Conservation (phyloP, 2,329 filamentous ascomycete species). For the Pyrenophora graminea region DNA sequence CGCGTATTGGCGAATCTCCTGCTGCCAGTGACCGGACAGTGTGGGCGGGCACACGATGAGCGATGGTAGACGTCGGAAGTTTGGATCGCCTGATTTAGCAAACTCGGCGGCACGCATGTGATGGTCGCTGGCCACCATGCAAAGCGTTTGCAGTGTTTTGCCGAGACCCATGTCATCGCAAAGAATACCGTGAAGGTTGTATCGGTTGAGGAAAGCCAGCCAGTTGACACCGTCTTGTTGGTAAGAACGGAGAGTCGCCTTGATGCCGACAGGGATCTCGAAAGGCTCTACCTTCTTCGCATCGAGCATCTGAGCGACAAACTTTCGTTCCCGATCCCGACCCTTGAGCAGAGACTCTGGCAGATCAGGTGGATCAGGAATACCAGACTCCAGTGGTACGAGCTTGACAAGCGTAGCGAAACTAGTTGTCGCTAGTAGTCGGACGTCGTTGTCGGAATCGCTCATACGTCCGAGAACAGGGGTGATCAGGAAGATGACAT, state of each 20-base stretch:
- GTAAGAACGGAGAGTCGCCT: conserved; percentile 93
- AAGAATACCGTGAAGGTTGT: conserved; percentile 95
- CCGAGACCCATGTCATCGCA: conserved; percentile 99
- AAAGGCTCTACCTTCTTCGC: conserved; percentile 96
- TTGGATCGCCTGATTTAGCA: conserved; percentile 75
- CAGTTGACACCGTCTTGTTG: conserved; percentile 99
- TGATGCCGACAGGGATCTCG: conserved; percentile 92
- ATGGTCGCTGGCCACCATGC: conserved; percentile 97
- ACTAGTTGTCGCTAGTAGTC: conserved; percentile 91
- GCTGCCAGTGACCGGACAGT: conserved; percentile 96
- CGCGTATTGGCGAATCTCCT: conserved; percentile 93
- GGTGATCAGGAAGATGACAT: conserved; percentile 98
- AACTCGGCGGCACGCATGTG: conserved; percentile 91
- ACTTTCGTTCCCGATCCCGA: conserved; percentile 90
- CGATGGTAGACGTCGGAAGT: conserved; percentile 80
- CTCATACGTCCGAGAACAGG: conserved; percentile 97
- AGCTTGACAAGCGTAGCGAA: conserved; percentile 97
- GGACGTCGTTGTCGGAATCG: conserved; percentile 94
- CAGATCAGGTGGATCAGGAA: conserved; percentile 91
- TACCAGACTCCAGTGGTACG: conserved; percentile 93
- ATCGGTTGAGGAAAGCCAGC: conserved; percentile 97
- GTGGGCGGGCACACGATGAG: conserved; percentile 96
- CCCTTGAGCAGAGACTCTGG: conserved; percentile 87
- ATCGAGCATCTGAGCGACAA: conserved; percentile 94
- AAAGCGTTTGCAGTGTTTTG: conserved; percentile 95